A percentile compares a stretch with the other conserved stretches of the same genome.
Evolutionary conservation across 257 asterid species (phyloP).

Genomic region (Jaltomata sinuosa): DNA sequence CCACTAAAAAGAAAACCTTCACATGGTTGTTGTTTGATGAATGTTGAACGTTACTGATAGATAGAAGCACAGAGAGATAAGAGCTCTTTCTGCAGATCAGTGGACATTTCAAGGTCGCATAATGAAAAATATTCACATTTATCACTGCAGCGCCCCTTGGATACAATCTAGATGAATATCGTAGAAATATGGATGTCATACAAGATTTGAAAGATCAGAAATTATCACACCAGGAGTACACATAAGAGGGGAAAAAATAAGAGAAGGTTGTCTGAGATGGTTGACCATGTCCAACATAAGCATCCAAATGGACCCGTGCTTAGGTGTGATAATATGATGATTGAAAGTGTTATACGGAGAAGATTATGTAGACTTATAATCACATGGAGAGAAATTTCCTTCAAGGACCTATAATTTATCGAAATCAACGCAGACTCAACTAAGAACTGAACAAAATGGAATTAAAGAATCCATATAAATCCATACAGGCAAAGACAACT

Average conservation of each 20-base stretch:
- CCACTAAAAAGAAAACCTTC: neutral
- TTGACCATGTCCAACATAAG: neutral
- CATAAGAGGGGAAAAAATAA: neutral
- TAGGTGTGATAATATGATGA: neutral
- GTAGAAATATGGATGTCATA: neutral
- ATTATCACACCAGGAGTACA: neutral
- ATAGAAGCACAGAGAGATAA: neutral
- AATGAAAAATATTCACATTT: neutral
- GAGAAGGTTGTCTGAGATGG: neutral
- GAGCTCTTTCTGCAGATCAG: neutral
- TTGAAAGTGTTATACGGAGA: neutral
- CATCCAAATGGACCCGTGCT: neutral
- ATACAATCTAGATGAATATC: neutral
- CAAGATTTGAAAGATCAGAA: neutral
- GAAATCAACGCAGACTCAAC: neutral
- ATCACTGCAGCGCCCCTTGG: neutral
- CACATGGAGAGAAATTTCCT: neutral
- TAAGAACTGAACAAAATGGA: neutral
- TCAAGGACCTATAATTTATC: neutral
- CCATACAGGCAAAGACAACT: neutral
- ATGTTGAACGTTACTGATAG: neutral
- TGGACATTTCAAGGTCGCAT: neutral
- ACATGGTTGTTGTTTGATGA: neutral
- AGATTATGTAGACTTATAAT: neutral
- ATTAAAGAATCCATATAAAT: neutral